Evolutionary conservation across 2,329 filamentous ascomycete species (phyloP).

Genomic region (Verticillium longisporum): DNA sequence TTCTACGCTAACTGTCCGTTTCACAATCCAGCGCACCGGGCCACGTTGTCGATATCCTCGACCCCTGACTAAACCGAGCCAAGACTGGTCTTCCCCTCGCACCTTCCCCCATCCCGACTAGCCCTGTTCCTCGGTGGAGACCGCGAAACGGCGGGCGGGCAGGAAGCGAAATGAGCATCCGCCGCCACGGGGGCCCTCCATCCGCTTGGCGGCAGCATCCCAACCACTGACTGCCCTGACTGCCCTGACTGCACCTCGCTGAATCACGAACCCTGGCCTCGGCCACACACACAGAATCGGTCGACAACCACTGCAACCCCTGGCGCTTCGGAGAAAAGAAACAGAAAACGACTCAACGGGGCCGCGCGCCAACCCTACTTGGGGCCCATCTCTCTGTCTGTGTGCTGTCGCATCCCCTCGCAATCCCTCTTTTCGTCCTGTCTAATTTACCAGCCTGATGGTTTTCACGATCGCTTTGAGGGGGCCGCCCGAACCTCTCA

Average conservation of each 20-base stretch:
- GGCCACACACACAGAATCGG: neutral
- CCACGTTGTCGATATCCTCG: neutral
- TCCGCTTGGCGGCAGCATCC: neutral
- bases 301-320: neutral
- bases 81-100: slow-evolving; percentile 1
- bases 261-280: slow-evolving; percentile 1
- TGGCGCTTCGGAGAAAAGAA: slow-evolving; percentile 2
- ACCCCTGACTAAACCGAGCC: neutral
- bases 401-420: neutral
- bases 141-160: neutral
- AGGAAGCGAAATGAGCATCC: slow-evolving; percentile 12
- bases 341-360: slow-evolving; percentile 4
- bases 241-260: neutral
- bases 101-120: neutral
- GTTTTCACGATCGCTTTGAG: neutral
- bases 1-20: neutral
- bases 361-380: neutral
- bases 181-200: slow-evolving; percentile 6
- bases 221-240: neutral
- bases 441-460: neutral
- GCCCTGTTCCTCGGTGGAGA: neutral
- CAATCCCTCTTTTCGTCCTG: neutral
- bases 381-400: neutral
- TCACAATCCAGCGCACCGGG: neutral
- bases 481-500: neutral